Conservation (phyloP, 1,284 basidiomycete species). For the Cryptococcus amylolentus region DNA sequence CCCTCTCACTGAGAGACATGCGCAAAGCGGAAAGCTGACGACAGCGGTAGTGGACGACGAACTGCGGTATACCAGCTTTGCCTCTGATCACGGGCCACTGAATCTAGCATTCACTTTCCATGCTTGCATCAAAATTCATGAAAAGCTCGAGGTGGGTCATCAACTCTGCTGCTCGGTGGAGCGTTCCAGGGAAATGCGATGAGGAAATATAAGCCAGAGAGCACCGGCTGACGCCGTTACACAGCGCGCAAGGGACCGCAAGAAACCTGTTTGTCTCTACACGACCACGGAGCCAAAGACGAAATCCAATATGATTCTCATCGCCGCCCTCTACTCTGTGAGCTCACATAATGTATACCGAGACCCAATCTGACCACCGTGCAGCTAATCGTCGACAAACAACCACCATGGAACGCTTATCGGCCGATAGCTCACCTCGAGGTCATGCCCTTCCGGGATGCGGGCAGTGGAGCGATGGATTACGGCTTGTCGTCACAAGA, state of each 20-base stretch:
- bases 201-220: background rate
- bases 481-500: slow-evolving; percentile 76
- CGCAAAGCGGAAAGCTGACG: background rate
- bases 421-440: slow-evolving; percentile 85
- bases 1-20: background rate
- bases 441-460: slow-evolving; percentile 93
- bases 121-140: slow-evolving; percentile 87
- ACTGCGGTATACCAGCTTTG: slow-evolving; percentile 89
- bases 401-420: slow-evolving; percentile 92
- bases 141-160: slow-evolving; percentile 69
- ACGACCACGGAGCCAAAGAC: slow-evolving; percentile 75
- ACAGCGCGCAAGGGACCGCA: slow-evolving; percentile 55
- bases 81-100: slow-evolving; percentile 89
- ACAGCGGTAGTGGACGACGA: slow-evolving; percentile 61
- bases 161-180: background rate
- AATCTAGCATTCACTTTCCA: slow-evolving; percentile 90
- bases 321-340: slow-evolving; percentile 75
- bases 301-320: slow-evolving; percentile 89
- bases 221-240: background rate
- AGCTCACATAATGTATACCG: slow-evolving; percentile 10
- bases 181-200: background rate
- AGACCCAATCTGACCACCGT: background rate
- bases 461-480: slow-evolving; percentile 87
- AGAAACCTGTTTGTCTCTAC: slow-evolving; percentile 72
- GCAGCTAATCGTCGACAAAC: slow-evolving; percentile 88